These are phyloP conservation scores for Besnoitia besnoiti DNA, from an alignment of 169 alveolate species.

Conservation along the genomic window DNA sequence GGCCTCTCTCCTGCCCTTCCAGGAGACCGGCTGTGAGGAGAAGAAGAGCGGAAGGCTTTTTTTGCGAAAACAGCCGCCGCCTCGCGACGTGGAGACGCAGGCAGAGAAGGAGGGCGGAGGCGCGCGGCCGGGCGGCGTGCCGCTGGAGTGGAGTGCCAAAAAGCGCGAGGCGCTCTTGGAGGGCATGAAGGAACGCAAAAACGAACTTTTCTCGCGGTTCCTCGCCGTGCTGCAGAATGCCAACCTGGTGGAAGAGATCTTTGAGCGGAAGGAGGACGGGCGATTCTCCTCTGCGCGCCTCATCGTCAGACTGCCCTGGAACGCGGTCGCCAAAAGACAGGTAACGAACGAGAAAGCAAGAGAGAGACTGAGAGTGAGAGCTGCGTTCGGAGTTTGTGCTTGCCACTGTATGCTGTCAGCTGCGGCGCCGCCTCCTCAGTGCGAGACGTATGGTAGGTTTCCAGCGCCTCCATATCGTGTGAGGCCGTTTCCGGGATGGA, in stretches of 20 bases:
- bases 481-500: too few species aligned
- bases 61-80: not conserved
- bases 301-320: conserved; percentile 14
- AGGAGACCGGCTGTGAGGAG: not conserved
- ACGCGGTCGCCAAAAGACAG: not conserved
- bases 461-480: too few species aligned
- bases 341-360: not conserved
- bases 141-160: not conserved
- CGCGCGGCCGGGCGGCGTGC: not conserved
- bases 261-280: not conserved
- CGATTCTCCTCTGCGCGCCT: not conserved
- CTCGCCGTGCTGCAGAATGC: not conserved
- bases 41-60: not conserved
- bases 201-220: not conserved
- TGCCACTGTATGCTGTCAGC: too few species aligned
- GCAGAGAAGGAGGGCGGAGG: not conserved
- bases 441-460: too few species aligned
- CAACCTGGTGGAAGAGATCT: not conserved
- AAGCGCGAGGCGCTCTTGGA: not conserved
- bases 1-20: not conserved
- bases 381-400: too few species aligned
- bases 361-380: not conserved
- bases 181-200: not conserved
- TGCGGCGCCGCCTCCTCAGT: too few species aligned
- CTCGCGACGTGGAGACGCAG: not conserved